phyloP scores from a whole-genome alignment of 1,284 basidiomycete species.

The Marasmius sp. region DNA sequence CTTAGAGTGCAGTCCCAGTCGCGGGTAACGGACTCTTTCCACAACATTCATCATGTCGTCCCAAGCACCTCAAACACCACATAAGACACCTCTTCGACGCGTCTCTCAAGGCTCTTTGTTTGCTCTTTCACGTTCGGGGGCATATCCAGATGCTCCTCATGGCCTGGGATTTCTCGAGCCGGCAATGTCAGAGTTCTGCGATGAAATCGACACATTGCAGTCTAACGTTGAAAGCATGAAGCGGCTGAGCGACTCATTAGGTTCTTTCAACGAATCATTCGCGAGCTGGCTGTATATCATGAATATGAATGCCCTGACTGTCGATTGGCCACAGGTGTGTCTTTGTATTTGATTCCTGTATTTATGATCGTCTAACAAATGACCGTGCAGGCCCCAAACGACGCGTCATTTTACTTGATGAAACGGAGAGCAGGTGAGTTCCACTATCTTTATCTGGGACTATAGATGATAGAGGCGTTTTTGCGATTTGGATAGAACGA shows the following conservation, averaged over 20 bases:
- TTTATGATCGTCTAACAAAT: not conserved
- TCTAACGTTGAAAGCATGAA: constrained; percentile 74
- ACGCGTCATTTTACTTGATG: constrained; percentile 60
- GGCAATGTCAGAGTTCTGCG: constrained; percentile 81
- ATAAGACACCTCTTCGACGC: constrained; percentile 81
- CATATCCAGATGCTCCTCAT: constrained; percentile 71
- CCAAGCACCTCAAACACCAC: constrained; percentile 23
- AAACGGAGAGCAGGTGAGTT: constrained; percentile 58
- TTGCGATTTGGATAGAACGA: constrained; percentile 35
- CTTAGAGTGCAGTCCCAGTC: too few species aligned
- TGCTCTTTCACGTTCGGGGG: constrained; percentile 74
- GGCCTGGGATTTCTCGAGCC: constrained; percentile 87
- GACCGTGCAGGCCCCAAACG: constrained; percentile 54
- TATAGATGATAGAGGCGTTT: not conserved
- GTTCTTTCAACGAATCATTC: constrained; percentile 91
- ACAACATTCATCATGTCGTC: not conserved
- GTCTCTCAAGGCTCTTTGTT: constrained; percentile 91
- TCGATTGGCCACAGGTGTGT: constrained; percentile 86
- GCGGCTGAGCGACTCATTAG: constrained; percentile 73
- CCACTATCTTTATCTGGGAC: not conserved
- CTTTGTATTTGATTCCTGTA: not conserved
- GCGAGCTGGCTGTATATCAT: constrained; percentile 89
- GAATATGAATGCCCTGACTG: constrained; percentile 93
- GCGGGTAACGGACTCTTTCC: not conserved
- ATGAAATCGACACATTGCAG: constrained; percentile 83